phyloP scores from a whole-genome alignment of 495 filamentous ascomycete species.

The Daldinia caldariorum region DNA sequence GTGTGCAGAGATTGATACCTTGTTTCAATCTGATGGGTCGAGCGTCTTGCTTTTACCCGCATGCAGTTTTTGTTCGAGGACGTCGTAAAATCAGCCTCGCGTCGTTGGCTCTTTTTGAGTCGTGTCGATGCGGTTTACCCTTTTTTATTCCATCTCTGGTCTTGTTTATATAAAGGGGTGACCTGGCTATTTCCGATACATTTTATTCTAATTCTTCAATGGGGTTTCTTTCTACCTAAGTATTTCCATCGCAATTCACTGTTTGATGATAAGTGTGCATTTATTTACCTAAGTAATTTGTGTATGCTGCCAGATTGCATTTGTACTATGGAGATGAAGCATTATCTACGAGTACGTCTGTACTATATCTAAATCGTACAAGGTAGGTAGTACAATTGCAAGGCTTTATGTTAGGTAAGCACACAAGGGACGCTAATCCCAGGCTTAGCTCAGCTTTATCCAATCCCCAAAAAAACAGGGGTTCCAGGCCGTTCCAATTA shows the following conservation, averaged over 20 bases:
- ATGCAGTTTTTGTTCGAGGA: constrained; percentile 41
- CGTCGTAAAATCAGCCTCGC: constrained; percentile 39
- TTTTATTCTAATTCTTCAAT: not conserved
- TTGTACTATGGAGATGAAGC: no score
- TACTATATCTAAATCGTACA: no score
- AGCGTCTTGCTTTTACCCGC: constrained; percentile 55
- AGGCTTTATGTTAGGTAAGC: no score
- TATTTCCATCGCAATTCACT: not conserved
- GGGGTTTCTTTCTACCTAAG: no score
- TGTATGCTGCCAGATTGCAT: no score
- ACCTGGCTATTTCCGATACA: constrained; percentile 37
- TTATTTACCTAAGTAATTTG: no score
- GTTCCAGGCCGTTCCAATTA: constrained; percentile 28
- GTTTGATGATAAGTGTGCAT: not conserved
- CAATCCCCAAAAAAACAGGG: constrained; percentile 22
- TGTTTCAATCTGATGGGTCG: constrained; percentile 47
- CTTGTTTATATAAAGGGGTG: constrained; percentile 25
- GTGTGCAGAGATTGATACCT: constrained; percentile 82
- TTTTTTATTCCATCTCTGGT: constrained; percentile 25
- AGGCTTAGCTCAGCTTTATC: not conserved
- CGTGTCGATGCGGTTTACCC: constrained; percentile 16
- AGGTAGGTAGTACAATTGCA: no score
- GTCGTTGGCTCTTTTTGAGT: constrained; percentile 33
- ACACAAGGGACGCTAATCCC: no score
- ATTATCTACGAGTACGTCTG: no score